These are phyloP conservation scores for Cryptosporidium felis DNA, from an alignment of 169 alveolate species.

Conservation along the genomic window DNA sequence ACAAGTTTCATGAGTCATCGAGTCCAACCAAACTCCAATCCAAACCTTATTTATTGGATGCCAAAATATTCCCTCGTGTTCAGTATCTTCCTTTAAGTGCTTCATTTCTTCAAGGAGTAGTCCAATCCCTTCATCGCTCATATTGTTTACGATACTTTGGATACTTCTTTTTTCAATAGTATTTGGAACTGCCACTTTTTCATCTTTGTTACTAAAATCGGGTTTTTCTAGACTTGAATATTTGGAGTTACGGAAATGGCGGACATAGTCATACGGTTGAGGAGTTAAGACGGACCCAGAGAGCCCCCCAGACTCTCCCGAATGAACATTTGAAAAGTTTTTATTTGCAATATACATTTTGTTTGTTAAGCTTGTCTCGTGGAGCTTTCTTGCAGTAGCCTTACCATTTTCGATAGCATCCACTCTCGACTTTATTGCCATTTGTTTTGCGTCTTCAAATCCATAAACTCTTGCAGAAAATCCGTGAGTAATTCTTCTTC, in stretches of 20 bases:
- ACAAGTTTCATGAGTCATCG: constrained; percentile 59
- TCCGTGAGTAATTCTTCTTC: constrained; percentile 71
- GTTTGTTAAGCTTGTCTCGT: constrained; percentile 11
- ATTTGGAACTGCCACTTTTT: background rate
- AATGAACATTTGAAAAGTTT: too few species aligned
- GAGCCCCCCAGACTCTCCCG: too few species aligned
- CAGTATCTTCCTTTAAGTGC: constrained; percentile 46
- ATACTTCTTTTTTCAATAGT: constrained; percentile 13
- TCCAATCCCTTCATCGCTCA: constrained; percentile 27
- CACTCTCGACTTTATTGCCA: constrained; percentile 67
- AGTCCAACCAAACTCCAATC: constrained; percentile 68
- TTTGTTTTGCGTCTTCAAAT: constrained; percentile 65
- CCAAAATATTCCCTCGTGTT: constrained; percentile 68
- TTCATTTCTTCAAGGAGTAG: constrained; percentile 64
- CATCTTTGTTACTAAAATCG: background rate
- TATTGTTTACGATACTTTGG: constrained; percentile 10
- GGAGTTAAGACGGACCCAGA: too few species aligned
- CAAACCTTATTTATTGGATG: constrained; percentile 64
- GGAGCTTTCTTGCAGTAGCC: constrained; percentile 67
- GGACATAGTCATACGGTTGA: too few species aligned
- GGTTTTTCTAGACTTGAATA: background rate
- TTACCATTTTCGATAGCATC: constrained; percentile 69
- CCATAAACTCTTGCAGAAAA: constrained; percentile 71
- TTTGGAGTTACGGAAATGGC: too few species aligned
- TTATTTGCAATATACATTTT: constrained; percentile 9